Conservation (phyloP, 1,139 yeast species). For the Spencermartinsiella ligniputridi region DNA sequence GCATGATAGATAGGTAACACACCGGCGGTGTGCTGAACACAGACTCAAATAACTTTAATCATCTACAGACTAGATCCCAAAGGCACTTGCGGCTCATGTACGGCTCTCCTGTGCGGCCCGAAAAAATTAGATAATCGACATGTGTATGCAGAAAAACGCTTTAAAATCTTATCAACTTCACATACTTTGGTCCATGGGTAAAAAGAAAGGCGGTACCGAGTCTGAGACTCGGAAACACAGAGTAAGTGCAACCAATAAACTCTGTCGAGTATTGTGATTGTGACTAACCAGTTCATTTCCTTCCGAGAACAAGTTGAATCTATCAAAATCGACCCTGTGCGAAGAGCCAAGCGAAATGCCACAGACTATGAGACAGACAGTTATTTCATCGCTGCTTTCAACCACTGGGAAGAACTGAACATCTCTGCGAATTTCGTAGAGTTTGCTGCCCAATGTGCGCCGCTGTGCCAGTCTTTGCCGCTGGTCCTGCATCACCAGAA, state of each 20-base stretch:
- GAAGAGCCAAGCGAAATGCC: slow-evolving; percentile 57
- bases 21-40: no score
- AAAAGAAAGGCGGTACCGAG: background rate
- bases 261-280: background rate
- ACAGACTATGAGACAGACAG: slow-evolving; percentile 67
- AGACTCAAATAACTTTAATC: no score
- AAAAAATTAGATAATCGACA: no score
- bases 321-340: slow-evolving; percentile 78
- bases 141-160: no score
- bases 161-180: no score
- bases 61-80: no score
- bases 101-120: no score
- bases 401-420: slow-evolving; percentile 87
- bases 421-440: slow-evolving; percentile 67
- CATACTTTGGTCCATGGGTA: background rate
- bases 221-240: slow-evolving; percentile 9
- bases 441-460: slow-evolving; percentile 54
- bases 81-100: no score
- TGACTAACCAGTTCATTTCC: slow-evolving; percentile 47
- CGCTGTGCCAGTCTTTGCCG: slow-evolving; percentile 65
- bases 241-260: slow-evolving; percentile 7
- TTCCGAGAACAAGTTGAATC: slow-evolving; percentile 81
- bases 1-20: no score
- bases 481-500: slow-evolving; percentile 71
- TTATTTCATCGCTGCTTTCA: slow-evolving; percentile 71